Evolutionary conservation across 176 grass and related monocot genomes (phyloP).

Genomic region (Oryza glaberrima): DNA sequence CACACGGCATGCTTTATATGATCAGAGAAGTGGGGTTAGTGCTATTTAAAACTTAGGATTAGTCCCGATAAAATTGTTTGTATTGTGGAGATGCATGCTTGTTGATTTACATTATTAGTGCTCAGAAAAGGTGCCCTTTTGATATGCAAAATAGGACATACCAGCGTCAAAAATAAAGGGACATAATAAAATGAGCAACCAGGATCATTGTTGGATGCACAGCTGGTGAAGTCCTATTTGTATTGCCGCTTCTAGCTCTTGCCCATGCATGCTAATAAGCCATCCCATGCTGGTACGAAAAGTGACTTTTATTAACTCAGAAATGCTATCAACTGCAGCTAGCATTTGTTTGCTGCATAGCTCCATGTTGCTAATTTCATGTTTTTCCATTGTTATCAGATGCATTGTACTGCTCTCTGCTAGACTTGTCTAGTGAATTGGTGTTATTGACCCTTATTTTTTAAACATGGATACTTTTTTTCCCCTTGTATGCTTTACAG

Average conservation of each 20-base stretch:
- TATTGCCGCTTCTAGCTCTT: not conserved
- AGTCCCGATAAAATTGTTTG: slow-evolving; percentile 30
- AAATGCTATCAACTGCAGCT: not conserved
- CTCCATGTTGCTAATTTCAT: not conserved
- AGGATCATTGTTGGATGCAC: not conserved
- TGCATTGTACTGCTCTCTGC: not conserved
- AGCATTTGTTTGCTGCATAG: not conserved
- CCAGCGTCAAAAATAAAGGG: no score
- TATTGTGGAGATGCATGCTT: not conserved
- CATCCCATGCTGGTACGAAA: not conserved
- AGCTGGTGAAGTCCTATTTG: slow-evolving; percentile 15
- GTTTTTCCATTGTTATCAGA: slow-evolving; percentile 23
- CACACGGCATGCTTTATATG: not conserved
- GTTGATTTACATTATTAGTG: slow-evolving; percentile 2
- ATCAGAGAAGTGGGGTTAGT: slow-evolving; percentile 9
- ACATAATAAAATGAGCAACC: not conserved
- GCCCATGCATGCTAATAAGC: slow-evolving; percentile 18
- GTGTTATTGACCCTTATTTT: slow-evolving; percentile 6
- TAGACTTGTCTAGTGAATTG: not conserved
- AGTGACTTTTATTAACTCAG: slow-evolving; percentile 4
- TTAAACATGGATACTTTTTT: not conserved
- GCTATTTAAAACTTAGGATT: slow-evolving; percentile 22
- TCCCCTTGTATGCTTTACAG: not conserved
- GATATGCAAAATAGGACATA: slow-evolving; percentile 28
- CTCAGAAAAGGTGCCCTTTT: slow-evolving; percentile 37